Conservation (phyloP, 352 stramenopile species). For the Salisapilia sapeloensis region DNA sequence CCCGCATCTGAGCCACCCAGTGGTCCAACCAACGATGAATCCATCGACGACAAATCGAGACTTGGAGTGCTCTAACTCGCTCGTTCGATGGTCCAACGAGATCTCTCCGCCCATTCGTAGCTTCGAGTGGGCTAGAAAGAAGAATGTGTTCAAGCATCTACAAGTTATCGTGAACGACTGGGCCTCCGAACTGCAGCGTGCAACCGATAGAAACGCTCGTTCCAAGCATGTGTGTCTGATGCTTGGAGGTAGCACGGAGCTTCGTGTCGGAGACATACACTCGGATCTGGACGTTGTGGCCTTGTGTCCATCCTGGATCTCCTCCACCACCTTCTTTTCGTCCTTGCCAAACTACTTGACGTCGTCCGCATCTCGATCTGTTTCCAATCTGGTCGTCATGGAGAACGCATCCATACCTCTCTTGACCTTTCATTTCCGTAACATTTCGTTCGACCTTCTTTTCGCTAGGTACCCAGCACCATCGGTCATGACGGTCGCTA, state of each 20-base stretch:
- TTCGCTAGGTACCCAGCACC: constrained; percentile 36
- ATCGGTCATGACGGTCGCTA: constrained; percentile 44
- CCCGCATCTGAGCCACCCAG: too few species aligned
- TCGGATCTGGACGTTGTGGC: constrained; percentile 71
- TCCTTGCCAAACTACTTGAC: constrained; percentile 37
- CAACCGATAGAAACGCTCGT: constrained; percentile 4
- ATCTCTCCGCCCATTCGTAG: constrained; percentile 32
- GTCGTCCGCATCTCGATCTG: constrained; percentile 4
- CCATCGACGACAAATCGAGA: too few species aligned
- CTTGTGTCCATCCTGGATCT: constrained; percentile 44
- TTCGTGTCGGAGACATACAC: constrained; percentile 57
- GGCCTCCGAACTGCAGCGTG: constrained; percentile 19
- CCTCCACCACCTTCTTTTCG: constrained; percentile 43
- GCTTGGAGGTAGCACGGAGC: constrained; percentile 62
- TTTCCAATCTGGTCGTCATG: constrained; percentile 50
- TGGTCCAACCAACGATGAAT: too few species aligned
- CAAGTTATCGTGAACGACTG: constrained; percentile 54
- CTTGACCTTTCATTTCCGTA: constrained; percentile 52
- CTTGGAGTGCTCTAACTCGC: constrained; percentile 65
- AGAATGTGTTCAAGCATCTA: constrained; percentile 68
- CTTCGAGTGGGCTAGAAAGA: constrained; percentile 34
- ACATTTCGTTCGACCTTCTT: constrained; percentile 54
- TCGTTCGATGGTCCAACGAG: too few species aligned
- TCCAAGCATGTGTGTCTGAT: constrained; percentile 36
- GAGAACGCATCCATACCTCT: constrained; percentile 59